A percentile compares a stretch with the other conserved stretches of the same genome.
Conservation (phyloP, 2,329 filamentous ascomycete species). For the Chrysosporium queenslandicum region DNA sequence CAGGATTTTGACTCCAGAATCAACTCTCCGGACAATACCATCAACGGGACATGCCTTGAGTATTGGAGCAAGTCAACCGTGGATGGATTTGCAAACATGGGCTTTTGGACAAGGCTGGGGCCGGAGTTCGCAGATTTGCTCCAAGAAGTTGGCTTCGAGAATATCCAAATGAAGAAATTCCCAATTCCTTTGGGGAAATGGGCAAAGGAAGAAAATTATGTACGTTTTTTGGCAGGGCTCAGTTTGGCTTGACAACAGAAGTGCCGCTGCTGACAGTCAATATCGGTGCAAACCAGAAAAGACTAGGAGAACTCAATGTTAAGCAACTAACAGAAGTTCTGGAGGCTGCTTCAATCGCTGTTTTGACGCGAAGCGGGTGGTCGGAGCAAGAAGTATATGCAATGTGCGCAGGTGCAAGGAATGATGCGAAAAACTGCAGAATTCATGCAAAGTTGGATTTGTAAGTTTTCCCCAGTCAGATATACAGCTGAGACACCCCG, state of each 20-base stretch:
- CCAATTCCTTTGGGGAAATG: constrained; percentile 24
- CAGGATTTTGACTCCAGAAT: constrained; percentile 27
- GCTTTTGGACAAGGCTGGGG: constrained; percentile 7
- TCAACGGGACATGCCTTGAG: constrained; percentile 13
- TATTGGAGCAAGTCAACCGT: constrained; percentile 5
- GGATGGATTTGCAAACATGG: constrained; percentile 9
- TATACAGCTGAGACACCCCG: too few species aligned
- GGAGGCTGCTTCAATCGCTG: constrained; percentile 23
- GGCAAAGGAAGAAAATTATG: constrained; percentile 21
- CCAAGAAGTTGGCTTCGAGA: constrained; percentile 22
- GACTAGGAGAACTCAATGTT: constrained; percentile 21
- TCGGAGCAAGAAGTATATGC: constrained; percentile 24
- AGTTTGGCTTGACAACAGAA: constrained; percentile 16
- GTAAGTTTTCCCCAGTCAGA: constrained; percentile 17
- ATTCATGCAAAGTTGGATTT: constrained; percentile 26
- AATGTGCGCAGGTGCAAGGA: constrained; percentile 26
- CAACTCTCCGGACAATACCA: constrained; percentile 25
- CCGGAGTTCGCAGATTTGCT: constrained; percentile 17
- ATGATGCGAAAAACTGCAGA: constrained; percentile 25
- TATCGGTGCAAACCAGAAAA: too few species aligned
- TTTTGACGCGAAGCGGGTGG: constrained; percentile 23
- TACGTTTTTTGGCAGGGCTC: constrained; percentile 7
- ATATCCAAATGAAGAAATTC: constrained; percentile 19
- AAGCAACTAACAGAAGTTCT: constrained; percentile 23
- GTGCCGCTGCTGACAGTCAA: neutral